Conservation (phyloP, 139 green algal genomes). For the Coccomyxa sp. region DNA sequence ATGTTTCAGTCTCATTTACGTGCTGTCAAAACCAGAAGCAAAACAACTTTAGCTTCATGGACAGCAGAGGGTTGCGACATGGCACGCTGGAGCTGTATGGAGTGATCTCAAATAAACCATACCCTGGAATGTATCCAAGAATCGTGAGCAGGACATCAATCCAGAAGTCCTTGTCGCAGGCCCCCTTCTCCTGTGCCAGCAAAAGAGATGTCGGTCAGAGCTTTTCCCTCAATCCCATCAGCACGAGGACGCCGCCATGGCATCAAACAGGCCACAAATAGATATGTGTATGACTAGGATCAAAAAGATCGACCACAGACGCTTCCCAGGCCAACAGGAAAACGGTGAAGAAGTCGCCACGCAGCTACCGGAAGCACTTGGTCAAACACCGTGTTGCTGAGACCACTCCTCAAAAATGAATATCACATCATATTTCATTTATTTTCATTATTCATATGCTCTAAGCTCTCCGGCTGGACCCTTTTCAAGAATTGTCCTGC, state of each 20-base stretch:
- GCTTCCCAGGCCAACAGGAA: no score
- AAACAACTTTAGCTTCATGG: neutral
- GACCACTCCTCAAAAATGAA: neutral
- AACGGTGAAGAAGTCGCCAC: no score
- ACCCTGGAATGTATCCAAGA: neutral
- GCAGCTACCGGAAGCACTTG: no score
- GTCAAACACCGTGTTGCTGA: no score
- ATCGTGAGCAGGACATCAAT: slow-evolving; percentile 3
- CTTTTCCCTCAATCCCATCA: no score
- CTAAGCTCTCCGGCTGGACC: neutral
- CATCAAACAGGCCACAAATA: neutral
- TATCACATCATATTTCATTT: neutral
- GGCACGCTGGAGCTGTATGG: neutral
- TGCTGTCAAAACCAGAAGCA: neutral
- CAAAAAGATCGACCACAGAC: neutral
- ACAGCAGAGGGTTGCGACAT: neutral
- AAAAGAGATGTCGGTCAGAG: neutral
- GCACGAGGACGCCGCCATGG: no score
- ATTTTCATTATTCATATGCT: neutral
- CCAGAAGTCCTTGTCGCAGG: slow-evolving; percentile 4
- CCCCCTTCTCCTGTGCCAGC: neutral
- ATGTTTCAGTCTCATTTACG: neutral
- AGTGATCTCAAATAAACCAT: neutral
- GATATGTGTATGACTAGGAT: neutral
- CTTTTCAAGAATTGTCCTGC: neutral